Evolutionary conservation across 108 stramenopile genomes (phyloP).

Genomic region (Poteriospumella lacustris): DNA sequence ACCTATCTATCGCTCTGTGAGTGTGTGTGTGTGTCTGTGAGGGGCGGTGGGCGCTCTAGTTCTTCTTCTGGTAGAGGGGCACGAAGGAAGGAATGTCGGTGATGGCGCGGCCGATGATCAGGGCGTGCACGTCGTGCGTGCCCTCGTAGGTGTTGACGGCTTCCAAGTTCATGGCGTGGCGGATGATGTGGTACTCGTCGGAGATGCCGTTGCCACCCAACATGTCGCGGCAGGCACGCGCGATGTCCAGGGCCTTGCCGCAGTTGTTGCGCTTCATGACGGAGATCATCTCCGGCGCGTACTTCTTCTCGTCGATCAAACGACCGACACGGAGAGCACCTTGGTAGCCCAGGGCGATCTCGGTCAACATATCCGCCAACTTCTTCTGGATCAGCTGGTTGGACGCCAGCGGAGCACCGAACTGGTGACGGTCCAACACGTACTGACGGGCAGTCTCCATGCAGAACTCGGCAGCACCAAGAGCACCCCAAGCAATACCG

Average conservation of each 20-base stretch:
- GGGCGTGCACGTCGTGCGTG: conserved; percentile 90
- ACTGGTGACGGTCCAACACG: conserved; percentile 71
- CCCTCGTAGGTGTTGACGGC: conserved; percentile 98
- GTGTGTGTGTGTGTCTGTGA: too few relatives aligned
- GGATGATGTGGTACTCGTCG: conserved; percentile 93
- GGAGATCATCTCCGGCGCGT: conserved; percentile 77
- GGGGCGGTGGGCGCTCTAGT: too few relatives aligned
- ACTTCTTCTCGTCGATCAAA: conserved; percentile 68
- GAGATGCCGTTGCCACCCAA: conserved; percentile 90
- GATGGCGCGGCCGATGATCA: conserved; percentile 84
- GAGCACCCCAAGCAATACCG: conserved; percentile 85
- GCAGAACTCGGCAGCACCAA: conserved; percentile 90
- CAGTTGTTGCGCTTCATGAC: conserved; percentile 88
- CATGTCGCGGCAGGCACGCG: conserved; percentile 78
- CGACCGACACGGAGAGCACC: conserved; percentile 70
- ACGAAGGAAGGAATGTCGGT: conserved; percentile 81
- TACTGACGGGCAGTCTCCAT: conserved; percentile 73
- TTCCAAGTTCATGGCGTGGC: conserved; percentile 88
- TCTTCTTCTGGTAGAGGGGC: conserved; percentile 43
- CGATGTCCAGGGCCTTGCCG: conserved; percentile 81
- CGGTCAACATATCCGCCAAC: conserved; percentile 84
- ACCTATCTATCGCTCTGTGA: too few relatives aligned
- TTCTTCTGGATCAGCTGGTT: conserved; percentile 92
- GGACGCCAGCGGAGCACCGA: conserved; percentile 82
- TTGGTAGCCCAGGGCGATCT: conserved; percentile 57